Conservation (phyloP, 2,329 filamentous ascomycete species). For the Trichoderma hamatum region DNA sequence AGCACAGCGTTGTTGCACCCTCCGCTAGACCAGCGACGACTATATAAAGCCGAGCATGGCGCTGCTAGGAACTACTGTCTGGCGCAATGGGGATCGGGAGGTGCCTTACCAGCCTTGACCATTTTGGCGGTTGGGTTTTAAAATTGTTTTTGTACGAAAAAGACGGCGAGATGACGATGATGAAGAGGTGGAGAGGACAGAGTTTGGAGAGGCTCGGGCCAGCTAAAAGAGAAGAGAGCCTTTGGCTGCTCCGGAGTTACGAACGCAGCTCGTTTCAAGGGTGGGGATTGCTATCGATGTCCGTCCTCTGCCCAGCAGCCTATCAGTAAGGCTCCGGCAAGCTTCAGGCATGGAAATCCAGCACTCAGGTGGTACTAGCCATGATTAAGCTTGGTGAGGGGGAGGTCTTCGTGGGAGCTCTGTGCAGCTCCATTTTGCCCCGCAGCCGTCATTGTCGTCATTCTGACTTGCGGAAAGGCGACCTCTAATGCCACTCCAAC, state of each 20-base stretch:
- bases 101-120: conserved; percentile 84
- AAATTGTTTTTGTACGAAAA: conserved; percentile 30
- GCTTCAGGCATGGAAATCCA: not conserved
- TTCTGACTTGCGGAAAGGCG: conserved; percentile 23
- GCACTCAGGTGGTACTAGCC: not conserved
- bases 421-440: conserved; percentile 26
- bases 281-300: conserved; percentile 7
- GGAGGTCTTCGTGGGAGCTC: conserved; percentile 10
- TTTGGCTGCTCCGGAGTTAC: conserved; percentile 26
- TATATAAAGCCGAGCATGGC: conserved; percentile 36
- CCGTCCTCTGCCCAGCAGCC: not conserved
- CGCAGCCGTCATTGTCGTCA: conserved; percentile 27
- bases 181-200: conserved; percentile 28
- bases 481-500: conserved; percentile 8
- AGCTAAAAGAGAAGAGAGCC: not conserved
- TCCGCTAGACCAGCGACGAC: conserved; percentile 27
- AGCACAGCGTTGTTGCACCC: conserved; percentile 29
- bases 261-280: conserved; percentile 19
- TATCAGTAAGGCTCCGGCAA: not conserved
- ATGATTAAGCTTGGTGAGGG: not conserved
- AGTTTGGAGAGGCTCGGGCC: conserved; percentile 24
- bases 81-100: not conserved
- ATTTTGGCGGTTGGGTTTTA: conserved; percentile 70
- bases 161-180: conserved; percentile 25
- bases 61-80: not conserved